Conservation (phyloP, 768 basidiomycete species). For the Podaxis sp. region DNA sequence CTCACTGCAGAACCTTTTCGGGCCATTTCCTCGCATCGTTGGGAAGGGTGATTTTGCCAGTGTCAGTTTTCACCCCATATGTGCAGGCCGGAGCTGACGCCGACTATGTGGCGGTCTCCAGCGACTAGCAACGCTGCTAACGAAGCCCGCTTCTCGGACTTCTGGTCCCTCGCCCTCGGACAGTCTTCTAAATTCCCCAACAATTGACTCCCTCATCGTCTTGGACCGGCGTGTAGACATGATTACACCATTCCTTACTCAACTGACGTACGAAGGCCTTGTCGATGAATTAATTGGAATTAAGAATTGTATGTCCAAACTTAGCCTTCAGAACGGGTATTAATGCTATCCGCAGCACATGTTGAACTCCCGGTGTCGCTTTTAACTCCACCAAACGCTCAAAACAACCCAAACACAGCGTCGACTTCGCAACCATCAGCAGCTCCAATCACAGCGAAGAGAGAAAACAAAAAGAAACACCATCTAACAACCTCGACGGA, state of each 20-base stretch:
- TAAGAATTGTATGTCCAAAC: constrained; percentile 69
- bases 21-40: constrained; percentile 86
- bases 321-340: constrained; percentile 1
- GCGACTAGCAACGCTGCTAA: constrained; percentile 76
- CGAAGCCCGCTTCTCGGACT: constrained; percentile 35
- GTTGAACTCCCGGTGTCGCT: constrained; percentile 78
- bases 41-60: constrained; percentile 91
- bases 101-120: constrained; percentile 27
- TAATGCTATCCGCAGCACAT: constrained; percentile 49
- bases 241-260: constrained; percentile 93
- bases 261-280: constrained; percentile 95
- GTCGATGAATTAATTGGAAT: constrained; percentile 91
- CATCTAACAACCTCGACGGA: constrained; percentile 77
- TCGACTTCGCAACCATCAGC: constrained; percentile 34
- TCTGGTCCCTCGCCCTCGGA: constrained; percentile 34
- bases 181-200: constrained; percentile 47
- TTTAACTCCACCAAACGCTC: constrained; percentile 53
- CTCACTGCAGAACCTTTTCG: constrained; percentile 80
- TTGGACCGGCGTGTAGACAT: constrained; percentile 91
- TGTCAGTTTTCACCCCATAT: constrained; percentile 35
- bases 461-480: constrained; percentile 89
- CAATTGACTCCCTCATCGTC: constrained; percentile 83
- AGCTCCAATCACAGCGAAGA: constrained; percentile 52
- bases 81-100: constrained; percentile 2
- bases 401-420: constrained; percentile 39